These are phyloP conservation scores for Tetracladium maxilliforme DNA, from an alignment of 2,329 filamentous ascomycete species.

Conservation along the genomic window DNA sequence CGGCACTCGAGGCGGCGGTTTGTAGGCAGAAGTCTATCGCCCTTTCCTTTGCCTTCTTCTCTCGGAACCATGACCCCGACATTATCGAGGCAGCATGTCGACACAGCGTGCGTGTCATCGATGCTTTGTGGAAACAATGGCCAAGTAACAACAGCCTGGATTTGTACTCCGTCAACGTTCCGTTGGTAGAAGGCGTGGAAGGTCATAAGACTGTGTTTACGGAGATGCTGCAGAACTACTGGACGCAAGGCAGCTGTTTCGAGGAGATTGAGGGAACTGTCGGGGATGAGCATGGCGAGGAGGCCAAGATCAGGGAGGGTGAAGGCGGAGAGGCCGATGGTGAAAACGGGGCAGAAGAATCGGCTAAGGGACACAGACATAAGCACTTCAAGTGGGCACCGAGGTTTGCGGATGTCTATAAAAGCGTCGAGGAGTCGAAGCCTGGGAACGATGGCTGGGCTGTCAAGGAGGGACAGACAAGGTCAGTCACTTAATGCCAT, in stretches of 20 bases:
- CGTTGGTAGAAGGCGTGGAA: constrained; percentile 64
- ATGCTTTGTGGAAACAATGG: constrained; percentile 68
- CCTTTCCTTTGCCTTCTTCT: constrained; percentile 81
- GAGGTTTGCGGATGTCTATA: constrained; percentile 72
- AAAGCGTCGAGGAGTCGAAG: constrained; percentile 64
- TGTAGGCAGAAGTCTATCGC: constrained; percentile 62
- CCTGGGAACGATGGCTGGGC: constrained; percentile 90
- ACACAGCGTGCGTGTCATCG: constrained; percentile 63
- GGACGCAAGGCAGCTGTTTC: constrained; percentile 76
- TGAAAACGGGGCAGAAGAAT: constrained; percentile 15
- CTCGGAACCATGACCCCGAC: constrained; percentile 64
- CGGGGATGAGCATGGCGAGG: constrained; percentile 51
- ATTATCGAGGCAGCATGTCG: constrained; percentile 67
- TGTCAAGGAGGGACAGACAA: constrained; percentile 75
- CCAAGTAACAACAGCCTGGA: constrained; percentile 53
- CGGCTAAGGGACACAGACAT: constrained; percentile 40
- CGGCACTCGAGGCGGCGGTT: constrained; percentile 61
- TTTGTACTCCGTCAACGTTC: constrained; percentile 86
- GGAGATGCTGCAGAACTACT: constrained; percentile 79
- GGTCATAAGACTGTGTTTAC: constrained; percentile 66
- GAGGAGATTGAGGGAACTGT: constrained; percentile 57
- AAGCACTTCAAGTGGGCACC: constrained; percentile 95
- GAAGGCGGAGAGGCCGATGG: constrained; percentile 26
- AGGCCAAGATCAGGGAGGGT: constrained; percentile 57
- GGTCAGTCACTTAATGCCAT: constrained; percentile 31